Base-by-base conservation (phyloP, 2,329 filamentous ascomycete genomes). In the Westerdykella ornata region DNA sequence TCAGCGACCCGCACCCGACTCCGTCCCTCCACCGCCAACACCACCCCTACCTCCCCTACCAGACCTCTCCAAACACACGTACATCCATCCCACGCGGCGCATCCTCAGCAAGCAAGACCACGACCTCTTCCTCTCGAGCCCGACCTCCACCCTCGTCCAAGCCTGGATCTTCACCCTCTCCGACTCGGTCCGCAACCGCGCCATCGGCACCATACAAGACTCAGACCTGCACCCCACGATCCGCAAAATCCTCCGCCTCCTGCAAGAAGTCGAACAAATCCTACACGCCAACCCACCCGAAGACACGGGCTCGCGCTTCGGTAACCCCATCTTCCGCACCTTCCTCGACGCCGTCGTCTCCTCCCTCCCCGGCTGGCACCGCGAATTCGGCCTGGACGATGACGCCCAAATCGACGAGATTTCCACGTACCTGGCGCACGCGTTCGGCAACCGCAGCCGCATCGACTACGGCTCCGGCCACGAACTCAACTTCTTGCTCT, bases 381-480 rank as follows among this genome's bases (percentile, higher is more conserved):
- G 67, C 26, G 62, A 66, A 34, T 72, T 89, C 1, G 77, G 77
- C 4, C 46, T 86, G 7, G 57, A 64, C 2, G 63, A 72, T 13
- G 45, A 65, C 7, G 65, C 65, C 1, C 83, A 84, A 12, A 73
- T 83, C 36, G 68, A 75, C 3, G 92, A 98, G 62, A 72, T 85
- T 4, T 82, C 83, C 1, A 80, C 82, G 20, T 98, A 98, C 67
- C 75, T 98, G 26, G 70, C 77, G 48, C 78, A 94, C 58, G 83
- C 85, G 0, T 89, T 97, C 51, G 92, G 92, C 35, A 95, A 94
- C 61, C 78, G 82, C 34, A 78, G 78, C 6, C 51, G 61, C 31
- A 92, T 98, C 57, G 92, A 98, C 70, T 98, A 98, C 65, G 92
- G 92, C 38, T 96, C 88, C 0, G 92, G 92, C 2, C 92, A 98